A percentile compares a stretch with the other conserved stretches of the same genome.
These are phyloP conservation scores for Chlorella vulgaris DNA, from an alignment of 139 green algal species.

Conservation along the genomic window DNA sequence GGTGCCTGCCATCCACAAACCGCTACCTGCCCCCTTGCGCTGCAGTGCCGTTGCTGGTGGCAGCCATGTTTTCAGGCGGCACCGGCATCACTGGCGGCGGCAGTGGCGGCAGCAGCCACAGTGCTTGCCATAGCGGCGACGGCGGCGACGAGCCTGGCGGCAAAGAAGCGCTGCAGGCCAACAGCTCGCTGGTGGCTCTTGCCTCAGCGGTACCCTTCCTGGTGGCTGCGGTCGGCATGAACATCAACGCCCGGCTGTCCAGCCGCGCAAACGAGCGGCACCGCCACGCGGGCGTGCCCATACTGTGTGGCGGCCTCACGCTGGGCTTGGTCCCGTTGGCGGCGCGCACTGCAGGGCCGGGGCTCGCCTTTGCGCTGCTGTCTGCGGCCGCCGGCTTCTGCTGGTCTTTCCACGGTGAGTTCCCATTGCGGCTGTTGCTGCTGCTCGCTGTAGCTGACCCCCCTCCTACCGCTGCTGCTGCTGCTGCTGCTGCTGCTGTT, in stretches of 20 bases:
- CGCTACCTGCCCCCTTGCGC: too few relatives aligned
- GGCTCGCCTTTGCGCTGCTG: constrained; percentile 35
- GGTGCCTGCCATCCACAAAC: too few relatives aligned
- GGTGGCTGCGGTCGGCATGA: constrained; percentile 28
- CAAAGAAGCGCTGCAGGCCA: not conserved
- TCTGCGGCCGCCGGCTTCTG: constrained; percentile 21
- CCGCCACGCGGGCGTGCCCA: constrained; percentile 30
- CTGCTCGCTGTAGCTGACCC: not conserved
- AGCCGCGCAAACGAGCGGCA: constrained; percentile 38
- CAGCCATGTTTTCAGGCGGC: constrained; percentile 13
- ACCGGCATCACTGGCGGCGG: not conserved
- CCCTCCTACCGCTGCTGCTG: not conserved
- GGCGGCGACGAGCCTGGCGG: not conserved
- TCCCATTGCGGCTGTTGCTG: not conserved
- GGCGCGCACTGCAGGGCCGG: not conserved
- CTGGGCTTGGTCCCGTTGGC: constrained; percentile 21
- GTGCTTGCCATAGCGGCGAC: constrained; percentile 1
- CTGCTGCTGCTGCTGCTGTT: too few relatives aligned
- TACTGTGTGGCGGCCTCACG: constrained; percentile 9
- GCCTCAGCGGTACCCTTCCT: constrained; percentile 35
- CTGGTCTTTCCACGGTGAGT: constrained; percentile 47
- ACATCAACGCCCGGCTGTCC: constrained; percentile 31
- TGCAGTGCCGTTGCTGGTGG: constrained; percentile 41
- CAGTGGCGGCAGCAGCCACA: not conserved
- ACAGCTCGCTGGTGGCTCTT: constrained; percentile 26